Percentiles rank a stretch among this genome's conserved stretches.
These are phyloP conservation scores for Nicotiana paniculata DNA, from an alignment of 257 asterid species.

Conservation along the genomic window DNA sequence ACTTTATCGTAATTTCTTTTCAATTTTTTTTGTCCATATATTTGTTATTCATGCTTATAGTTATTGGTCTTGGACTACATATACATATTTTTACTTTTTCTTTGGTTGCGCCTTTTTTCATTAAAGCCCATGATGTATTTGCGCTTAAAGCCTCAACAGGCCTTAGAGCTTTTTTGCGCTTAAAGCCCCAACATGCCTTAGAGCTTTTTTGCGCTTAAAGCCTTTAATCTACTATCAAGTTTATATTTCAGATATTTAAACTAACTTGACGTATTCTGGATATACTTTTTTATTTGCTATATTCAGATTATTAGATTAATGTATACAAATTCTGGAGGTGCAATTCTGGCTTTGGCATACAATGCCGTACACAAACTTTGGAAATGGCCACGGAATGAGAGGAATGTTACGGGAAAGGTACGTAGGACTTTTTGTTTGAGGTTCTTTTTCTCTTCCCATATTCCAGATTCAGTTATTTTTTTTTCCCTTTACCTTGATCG, in stretches of 20 bases:
- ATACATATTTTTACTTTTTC: too few relatives aligned
- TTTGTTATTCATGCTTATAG: too few relatives aligned
- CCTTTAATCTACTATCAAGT: not conserved
- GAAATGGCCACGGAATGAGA: slow-evolving; percentile 58
- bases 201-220: too few relatives aligned
- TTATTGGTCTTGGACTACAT: too few relatives aligned
- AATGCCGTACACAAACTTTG: slow-evolving; percentile 69
- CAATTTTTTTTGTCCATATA: too few relatives aligned
- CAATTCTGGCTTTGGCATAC: slow-evolving; percentile 51
- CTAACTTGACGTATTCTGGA: not conserved
- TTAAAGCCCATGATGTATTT: too few relatives aligned
- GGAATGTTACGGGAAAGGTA: slow-evolving; percentile 48
- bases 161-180: too few relatives aligned
- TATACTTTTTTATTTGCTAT: not conserved
- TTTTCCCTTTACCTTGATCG: not conserved
- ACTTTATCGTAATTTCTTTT: too few relatives aligned
- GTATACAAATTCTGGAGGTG: slow-evolving; percentile 58
- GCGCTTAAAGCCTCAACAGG: too few relatives aligned
- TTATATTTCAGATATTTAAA: not conserved
- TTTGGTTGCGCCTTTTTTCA: too few relatives aligned
- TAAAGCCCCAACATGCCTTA: too few relatives aligned
- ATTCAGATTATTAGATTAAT: slow-evolving; percentile 52
- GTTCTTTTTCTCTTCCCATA: slow-evolving; percentile 3
- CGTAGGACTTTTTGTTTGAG: not conserved
- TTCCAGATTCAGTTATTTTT: not conserved